Percentiles rank a stretch among this genome's conserved stretches.
Evolutionary conservation across 495 filamentous ascomycete species (phyloP).

Genomic region (Penicillium salamii): DNA sequence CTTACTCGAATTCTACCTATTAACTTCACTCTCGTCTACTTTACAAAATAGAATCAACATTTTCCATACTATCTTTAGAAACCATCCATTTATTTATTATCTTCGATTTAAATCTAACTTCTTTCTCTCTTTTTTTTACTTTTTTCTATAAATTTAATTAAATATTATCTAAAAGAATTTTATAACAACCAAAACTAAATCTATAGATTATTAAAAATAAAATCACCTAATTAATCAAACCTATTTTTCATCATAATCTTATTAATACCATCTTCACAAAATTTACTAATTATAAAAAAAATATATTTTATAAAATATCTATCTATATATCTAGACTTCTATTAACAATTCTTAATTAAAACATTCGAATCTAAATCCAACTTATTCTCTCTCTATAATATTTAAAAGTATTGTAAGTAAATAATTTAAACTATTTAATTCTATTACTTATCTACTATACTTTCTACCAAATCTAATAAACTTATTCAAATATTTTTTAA

Average conservation of each 20-base stretch:
- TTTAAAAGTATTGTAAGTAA: background rate
- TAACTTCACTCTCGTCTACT: background rate
- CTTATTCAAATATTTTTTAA: background rate
- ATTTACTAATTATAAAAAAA: background rate
- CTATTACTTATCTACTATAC: background rate
- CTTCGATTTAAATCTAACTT: background rate
- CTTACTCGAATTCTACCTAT: background rate
- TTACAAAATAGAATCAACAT: background rate
- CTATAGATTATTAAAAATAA: background rate
- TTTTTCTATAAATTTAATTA: background rate
- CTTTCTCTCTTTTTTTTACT: background rate
- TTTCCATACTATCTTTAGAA: background rate
- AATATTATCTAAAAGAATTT: background rate
- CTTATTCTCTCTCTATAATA: background rate
- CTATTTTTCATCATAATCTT: background rate
- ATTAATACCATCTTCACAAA: background rate
- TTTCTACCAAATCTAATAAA: background rate
- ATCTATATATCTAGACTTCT: background rate
- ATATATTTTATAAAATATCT: background rate
- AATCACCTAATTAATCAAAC: background rate
- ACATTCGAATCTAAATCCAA: background rate
- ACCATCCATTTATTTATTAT: background rate
- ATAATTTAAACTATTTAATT: background rate
- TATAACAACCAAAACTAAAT: background rate
- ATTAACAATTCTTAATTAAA: background rate